A percentile compares a stretch with the other conserved stretches of the same genome.
phyloP scores from a whole-genome alignment of 1,139 yeast genomes.

The Blastobotrys petasosporus region DNA sequence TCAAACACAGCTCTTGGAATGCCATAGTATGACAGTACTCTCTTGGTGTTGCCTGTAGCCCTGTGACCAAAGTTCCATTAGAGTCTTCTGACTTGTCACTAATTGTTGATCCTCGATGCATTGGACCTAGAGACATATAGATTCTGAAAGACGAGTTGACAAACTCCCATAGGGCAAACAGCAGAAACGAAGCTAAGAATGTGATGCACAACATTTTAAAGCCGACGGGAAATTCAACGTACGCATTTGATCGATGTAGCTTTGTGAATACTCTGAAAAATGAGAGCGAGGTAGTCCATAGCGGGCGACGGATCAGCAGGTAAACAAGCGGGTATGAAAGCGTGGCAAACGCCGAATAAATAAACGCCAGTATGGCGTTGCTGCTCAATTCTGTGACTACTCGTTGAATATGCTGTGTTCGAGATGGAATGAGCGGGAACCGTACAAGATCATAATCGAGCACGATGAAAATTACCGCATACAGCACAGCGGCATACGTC shows the following conservation, averaged over 20 bases:
- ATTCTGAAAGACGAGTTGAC: constrained; percentile 60
- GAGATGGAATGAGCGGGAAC: constrained; percentile 42
- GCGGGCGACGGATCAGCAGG: constrained; percentile 37
- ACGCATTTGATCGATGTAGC: constrained; percentile 33
- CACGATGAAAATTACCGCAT: constrained; percentile 49
- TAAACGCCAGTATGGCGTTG: constrained; percentile 37
- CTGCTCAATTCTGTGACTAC: constrained; percentile 33
- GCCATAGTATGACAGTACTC: constrained; percentile 46
- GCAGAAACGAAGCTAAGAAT: constrained; percentile 38
- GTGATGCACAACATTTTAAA: constrained; percentile 37
- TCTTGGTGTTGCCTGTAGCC: constrained; percentile 48
- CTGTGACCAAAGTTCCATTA: constrained; percentile 65
- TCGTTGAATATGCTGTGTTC: constrained; percentile 21
- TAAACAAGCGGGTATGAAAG: constrained; percentile 45
- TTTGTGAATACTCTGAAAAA: constrained; percentile 29
- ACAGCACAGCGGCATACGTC: constrained; percentile 41
- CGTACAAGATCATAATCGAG: constrained; percentile 57
- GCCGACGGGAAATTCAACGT: constrained; percentile 37
- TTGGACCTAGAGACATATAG: constrained; percentile 77
- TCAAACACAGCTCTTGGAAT: constrained; percentile 34
- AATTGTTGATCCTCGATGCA: constrained; percentile 65
- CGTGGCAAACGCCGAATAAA: constrained; percentile 34
- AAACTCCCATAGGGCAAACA: constrained; percentile 52
- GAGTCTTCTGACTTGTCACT: constrained; percentile 58
- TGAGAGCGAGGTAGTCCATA: constrained; percentile 40